A percentile compares a stretch with the other conserved stretches of the same genome.
These are phyloP conservation scores for Hypoxylon sp. DNA, from an alignment of 2,329 filamentous ascomycete genomes.

Conservation along the genomic window DNA sequence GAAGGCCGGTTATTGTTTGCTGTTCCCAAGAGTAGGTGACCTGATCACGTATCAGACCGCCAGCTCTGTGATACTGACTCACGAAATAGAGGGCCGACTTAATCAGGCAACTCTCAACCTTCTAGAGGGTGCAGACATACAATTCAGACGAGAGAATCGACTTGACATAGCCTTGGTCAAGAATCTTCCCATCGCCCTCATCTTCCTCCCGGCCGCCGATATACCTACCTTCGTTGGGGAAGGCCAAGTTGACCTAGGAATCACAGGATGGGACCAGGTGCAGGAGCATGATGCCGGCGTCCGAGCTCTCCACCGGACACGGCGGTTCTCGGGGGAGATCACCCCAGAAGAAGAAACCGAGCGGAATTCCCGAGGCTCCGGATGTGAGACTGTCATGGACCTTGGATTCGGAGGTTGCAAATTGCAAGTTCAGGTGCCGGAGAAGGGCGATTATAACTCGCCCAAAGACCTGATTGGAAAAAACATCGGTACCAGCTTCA, in stretches of 20 bases:
- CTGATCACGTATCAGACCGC: background rate
- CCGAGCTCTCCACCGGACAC: constrained; percentile 61
- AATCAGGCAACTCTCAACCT: constrained; percentile 90
- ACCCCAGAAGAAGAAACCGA: constrained; percentile 58
- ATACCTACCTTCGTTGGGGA: constrained; percentile 98
- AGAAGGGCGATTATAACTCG: constrained; percentile 78
- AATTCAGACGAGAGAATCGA: constrained; percentile 94
- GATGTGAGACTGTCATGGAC: constrained; percentile 89
- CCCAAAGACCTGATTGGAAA: constrained; percentile 87
- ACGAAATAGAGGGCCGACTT: constrained; percentile 83
- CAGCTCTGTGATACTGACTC: constrained; percentile 40
- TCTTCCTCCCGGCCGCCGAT: constrained; percentile 96
- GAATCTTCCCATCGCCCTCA: constrained; percentile 93
- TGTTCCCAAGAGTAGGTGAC: constrained; percentile 91
- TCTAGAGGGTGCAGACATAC: constrained; percentile 92
- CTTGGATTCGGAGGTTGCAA: constrained; percentile 92
- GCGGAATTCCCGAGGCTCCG: constrained; percentile 62
- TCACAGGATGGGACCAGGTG: constrained; percentile 93
- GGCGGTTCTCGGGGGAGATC: constrained; percentile 61
- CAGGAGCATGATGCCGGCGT: constrained; percentile 84
- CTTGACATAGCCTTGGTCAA: constrained; percentile 98
- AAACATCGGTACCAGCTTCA: constrained; percentile 96
- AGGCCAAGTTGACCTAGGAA: constrained; percentile 91
- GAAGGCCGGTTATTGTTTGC: constrained; percentile 95
- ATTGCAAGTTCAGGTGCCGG: constrained; percentile 95